These are phyloP conservation scores for Eruca vesicaria DNA, from an alignment of 441 rosid species.

Conservation along the genomic window DNA sequence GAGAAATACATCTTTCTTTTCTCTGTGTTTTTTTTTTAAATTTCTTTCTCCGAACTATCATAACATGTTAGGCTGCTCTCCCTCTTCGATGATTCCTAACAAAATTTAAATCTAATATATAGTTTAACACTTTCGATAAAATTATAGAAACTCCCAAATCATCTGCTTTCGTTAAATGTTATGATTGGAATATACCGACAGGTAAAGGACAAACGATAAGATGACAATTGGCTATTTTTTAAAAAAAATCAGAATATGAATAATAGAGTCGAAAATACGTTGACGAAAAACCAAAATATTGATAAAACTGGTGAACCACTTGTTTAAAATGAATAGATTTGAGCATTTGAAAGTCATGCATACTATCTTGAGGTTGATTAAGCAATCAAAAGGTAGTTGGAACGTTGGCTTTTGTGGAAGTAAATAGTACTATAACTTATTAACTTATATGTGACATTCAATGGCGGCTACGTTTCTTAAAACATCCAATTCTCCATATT, in stretches of 20 bases:
- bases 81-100: not conserved
- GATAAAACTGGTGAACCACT: slow-evolving; percentile 7
- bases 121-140: slow-evolving; percentile 11
- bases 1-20: not conserved
- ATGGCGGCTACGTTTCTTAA: slow-evolving; percentile 21
- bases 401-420: slow-evolving; percentile 17
- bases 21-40: not conserved
- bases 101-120: not conserved
- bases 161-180: not conserved
- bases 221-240: not conserved
- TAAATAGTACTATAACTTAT: not conserved
- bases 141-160: not conserved
- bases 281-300: slow-evolving; percentile 6
- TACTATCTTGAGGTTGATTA: slow-evolving; percentile 5
- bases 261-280: slow-evolving; percentile 4
- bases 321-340: not conserved
- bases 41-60: not conserved
- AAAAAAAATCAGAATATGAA: not conserved
- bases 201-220: slow-evolving; percentile 26
- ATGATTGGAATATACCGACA: slow-evolving; percentile 8
- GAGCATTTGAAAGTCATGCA: not conserved
- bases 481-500: no score
- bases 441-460: slow-evolving; percentile 22
- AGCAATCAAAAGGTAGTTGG: slow-evolving; percentile 18
- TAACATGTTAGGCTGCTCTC: not conserved